Evolutionary conservation across 257 asterid genomes (phyloP).

Genomic region (Catharanthus roseus): DNA sequence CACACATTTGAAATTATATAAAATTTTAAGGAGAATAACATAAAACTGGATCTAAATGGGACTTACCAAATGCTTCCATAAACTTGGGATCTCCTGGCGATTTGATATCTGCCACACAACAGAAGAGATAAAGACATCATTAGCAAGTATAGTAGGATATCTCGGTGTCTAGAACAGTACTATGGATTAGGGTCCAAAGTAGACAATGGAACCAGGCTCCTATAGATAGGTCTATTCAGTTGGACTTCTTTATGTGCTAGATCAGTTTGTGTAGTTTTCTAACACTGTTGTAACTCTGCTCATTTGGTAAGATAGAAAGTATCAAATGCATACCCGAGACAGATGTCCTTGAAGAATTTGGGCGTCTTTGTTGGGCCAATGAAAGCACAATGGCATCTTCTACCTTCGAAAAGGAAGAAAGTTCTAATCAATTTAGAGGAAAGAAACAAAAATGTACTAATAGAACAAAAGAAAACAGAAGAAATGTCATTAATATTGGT

Average conservation of each 20-base stretch:
- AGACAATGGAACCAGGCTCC: too few species aligned
- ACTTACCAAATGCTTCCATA: constrained; percentile 93
- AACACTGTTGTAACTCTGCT: too few species aligned
- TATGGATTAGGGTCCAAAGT: too few species aligned
- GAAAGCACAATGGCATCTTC: constrained; percentile 88
- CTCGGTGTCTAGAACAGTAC: too few species aligned
- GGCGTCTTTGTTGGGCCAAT: constrained; percentile 85
- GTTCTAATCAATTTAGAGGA: background rate
- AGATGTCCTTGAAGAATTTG: constrained; percentile 70
- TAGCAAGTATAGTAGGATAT: too few species aligned
- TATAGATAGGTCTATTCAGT: too few species aligned
- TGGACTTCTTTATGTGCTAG: too few species aligned
- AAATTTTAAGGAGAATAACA: background rate
- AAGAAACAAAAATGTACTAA: background rate
- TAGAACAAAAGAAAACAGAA: background rate
- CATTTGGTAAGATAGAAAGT: constrained; percentile 4
- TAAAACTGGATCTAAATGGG: background rate
- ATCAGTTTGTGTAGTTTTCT: too few species aligned
- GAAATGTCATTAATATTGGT: background rate
- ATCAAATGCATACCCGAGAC: constrained; percentile 47
- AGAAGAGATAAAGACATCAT: constrained; percentile 10
- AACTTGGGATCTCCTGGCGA: constrained; percentile 81
- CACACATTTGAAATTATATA: background rate
- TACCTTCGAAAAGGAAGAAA: constrained; percentile 40
- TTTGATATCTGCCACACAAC: constrained; percentile 61